These are phyloP conservation scores for Agaricales sp. DNA, from an alignment of 1,284 basidiomycete species.

Conservation along the genomic window DNA sequence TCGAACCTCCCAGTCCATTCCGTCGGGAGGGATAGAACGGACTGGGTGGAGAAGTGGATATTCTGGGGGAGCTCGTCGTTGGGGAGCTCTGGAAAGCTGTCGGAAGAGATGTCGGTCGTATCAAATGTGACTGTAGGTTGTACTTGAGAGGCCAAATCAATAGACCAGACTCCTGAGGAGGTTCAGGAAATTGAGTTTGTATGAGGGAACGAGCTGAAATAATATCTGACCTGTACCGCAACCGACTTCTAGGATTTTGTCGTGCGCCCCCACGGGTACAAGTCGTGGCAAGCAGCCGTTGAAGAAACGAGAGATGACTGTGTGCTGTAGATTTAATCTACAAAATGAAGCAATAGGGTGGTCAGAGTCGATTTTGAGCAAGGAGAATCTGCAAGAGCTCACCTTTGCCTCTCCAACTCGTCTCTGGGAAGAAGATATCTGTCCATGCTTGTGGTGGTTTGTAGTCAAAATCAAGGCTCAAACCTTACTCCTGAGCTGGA, in stretches of 20 bases:
- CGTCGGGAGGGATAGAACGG: neutral
- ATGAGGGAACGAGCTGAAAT: neutral
- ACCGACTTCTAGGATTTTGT: neutral
- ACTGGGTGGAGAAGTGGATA: neutral
- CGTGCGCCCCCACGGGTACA: neutral
- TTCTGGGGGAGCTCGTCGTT: neutral
- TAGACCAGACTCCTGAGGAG: neutral
- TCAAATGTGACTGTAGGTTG: neutral
- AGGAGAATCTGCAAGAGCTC: neutral
- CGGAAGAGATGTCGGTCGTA: neutral
- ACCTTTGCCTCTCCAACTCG: neutral
- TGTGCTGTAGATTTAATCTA: neutral
- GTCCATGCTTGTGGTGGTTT: too few relatives aligned
- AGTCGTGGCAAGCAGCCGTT: neutral
- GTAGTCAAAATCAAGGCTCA: too few relatives aligned
- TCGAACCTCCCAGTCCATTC: neutral
- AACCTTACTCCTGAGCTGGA: too few relatives aligned
- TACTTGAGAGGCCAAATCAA: neutral
- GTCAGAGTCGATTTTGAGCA: neutral
- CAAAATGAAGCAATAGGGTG: neutral
- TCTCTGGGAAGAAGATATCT: neutral
- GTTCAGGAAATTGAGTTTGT: neutral
- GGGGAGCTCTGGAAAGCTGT: neutral
- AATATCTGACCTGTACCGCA: neutral
- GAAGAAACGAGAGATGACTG: neutral